Conservation (phyloP, 2,329 filamentous ascomycete genomes). For the Alternaria infectoria region DNA sequence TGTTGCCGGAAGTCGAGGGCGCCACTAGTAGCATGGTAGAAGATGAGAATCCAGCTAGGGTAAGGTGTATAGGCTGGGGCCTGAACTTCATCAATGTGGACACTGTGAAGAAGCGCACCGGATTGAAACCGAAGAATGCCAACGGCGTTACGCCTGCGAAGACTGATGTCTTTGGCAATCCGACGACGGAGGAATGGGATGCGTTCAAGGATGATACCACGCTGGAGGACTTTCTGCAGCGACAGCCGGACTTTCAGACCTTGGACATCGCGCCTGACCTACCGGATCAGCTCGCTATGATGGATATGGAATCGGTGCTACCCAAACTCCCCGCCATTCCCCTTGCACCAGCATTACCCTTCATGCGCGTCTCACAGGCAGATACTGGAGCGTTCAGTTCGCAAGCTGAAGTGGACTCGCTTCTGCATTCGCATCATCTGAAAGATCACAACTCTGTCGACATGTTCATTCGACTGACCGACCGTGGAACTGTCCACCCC, state of each 20-base stretch:
- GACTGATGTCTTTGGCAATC: conserved; percentile 25
- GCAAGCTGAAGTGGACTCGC: conserved; percentile 49
- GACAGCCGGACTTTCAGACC: conserved; percentile 40
- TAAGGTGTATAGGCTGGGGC: conserved; percentile 61
- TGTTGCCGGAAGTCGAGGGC: conserved; percentile 14
- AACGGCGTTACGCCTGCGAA: conserved; percentile 15
- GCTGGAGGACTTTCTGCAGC: conserved; percentile 50
- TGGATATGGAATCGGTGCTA: conserved; percentile 48
- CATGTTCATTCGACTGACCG: conserved; percentile 76
- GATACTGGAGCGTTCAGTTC: conserved; percentile 48
- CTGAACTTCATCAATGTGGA: conserved; percentile 61
- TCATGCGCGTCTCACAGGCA: conserved; percentile 37
- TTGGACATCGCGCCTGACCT: conserved; percentile 47
- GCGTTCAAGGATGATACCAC: conserved; percentile 39
- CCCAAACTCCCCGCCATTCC: conserved; percentile 49
- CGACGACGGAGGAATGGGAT: conserved; percentile 45
- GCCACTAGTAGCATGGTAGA: background rate
- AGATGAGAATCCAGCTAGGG: conserved; percentile 16
- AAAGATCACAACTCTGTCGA: conserved; percentile 77
- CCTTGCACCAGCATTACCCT: conserved; percentile 40
- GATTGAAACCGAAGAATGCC: conserved; percentile 19
- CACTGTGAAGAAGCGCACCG: conserved; percentile 52
- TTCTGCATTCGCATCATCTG: conserved; percentile 56
- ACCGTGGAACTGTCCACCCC: conserved; percentile 74
- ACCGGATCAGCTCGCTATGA: conserved; percentile 49